A percentile compares a stretch with the other conserved stretches of the same genome.
These are phyloP conservation scores for Pigoraptor vietnamica DNA, from an alignment of 78 protist genomes.

Conservation along the genomic window DNA sequence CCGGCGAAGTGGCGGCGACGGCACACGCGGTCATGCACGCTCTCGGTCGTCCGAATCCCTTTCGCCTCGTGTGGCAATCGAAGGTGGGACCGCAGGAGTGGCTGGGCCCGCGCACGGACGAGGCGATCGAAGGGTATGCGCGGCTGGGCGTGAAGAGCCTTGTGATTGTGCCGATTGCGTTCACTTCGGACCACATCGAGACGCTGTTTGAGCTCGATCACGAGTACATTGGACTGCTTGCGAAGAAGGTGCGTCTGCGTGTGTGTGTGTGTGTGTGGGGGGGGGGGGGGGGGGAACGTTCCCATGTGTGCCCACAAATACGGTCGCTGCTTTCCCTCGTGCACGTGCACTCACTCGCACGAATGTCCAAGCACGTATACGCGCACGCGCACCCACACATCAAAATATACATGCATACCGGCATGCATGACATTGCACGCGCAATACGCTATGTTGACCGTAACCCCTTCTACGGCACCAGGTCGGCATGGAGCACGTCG, in stretches of 20 bases:
- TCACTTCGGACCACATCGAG: constrained; percentile 87
- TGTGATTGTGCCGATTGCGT: constrained; percentile 70
- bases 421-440: too few species aligned
- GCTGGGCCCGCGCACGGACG: constrained; percentile 68
- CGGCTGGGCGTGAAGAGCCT: constrained; percentile 11
- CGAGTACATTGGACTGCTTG: constrained; percentile 24
- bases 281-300: not conserved
- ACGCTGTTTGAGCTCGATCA: constrained; percentile 78
- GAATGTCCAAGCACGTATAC: too few species aligned
- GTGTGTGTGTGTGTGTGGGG: not conserved
- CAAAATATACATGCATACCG: too few species aligned
- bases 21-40: constrained; percentile 46
- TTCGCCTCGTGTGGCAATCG: constrained; percentile 68
- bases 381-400: too few species aligned
- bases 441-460: too few species aligned
- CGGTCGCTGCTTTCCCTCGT: too few species aligned
- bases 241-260: constrained; percentile 6
- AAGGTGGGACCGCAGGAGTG: constrained; percentile 62
- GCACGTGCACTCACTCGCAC: not conserved
- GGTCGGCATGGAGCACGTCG: constrained; percentile 37
- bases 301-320: too few species aligned
- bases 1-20: constrained; percentile 54
- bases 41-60: constrained; percentile 28
- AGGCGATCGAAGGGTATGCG: constrained; percentile 31
- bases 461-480: not conserved